Evolutionary conservation across 129 eudicot genomes (phyloP), one percentile per base, ranked within the genome.

Genomic region (Flaveria robusta): DNA sequence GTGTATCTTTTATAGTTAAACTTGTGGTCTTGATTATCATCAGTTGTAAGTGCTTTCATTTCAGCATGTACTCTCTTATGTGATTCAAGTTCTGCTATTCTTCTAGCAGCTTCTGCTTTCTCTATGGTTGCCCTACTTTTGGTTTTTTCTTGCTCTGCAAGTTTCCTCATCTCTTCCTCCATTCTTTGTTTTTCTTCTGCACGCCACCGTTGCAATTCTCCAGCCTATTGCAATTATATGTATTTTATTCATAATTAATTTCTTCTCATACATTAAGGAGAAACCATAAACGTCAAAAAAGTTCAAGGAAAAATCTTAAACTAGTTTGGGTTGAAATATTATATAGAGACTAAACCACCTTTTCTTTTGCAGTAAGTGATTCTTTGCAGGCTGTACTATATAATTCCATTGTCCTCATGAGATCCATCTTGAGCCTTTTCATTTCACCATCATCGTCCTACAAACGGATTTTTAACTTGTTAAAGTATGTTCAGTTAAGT

Each of bases 151-250:
- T 51, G 78, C 42, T 77, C 84, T n/a, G 76, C 79, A 23, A 49
- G 24, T 18, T 18, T 49, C 29, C 75, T 54, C 84, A 39, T 81
- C 79, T 69, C 85, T 64, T 85, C 90, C 42, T 87, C 96, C 41
- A 79, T 22, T 66, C 19, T 66, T n/a, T n/a, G 26, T 34, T 37
- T 66, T 66, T 66, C 71, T 39, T 66, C 71, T 10, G 24, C 49
- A 47, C 85, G 80, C 92, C 96, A 87, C 9, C 79, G 82, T 14
- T 87, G 85, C 52, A 89, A 83, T 87, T 87, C 96, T 66, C 82
- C 84, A 0, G 89, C 86, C 95, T 89, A 78, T 41, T 58, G 73
- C 26, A 41, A 29, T 63, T 47, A 26, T 50, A 50, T 24, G 13
- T 12, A 34, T 34, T 34, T 34, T 34, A 34, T 34, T 34, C 39